Evolutionary conservation across 352 stramenopile species (phyloP), one percentile per base, ranked within the genome.

Genomic region (Phytopythium kandeliae): DNA sequence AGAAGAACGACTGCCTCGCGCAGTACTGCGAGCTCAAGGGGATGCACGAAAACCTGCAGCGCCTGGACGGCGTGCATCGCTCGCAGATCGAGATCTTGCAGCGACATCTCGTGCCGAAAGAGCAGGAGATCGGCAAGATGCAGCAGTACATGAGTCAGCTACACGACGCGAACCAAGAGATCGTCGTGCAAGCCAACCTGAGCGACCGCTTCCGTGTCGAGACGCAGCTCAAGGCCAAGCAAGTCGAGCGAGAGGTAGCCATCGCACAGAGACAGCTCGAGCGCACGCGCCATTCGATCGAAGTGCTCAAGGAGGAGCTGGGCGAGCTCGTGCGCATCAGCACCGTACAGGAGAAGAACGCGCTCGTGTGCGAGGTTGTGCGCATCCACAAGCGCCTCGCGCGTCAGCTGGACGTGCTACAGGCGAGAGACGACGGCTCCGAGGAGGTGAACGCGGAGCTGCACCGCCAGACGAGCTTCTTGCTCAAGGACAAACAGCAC

Each of bases 401-500:
- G 0, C 57, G 76, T 0, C 75, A 89, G 46, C 57, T 83, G 48
- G 70, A 81, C 10, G 60, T 65, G 9, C 55, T 89, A 4, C 64
- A 86, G 35, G 71, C 67, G 16, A 62, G 61, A 12, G 74, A 82
- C 33, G 74, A 85, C 16, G 65, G 69, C 0, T 53, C 61, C 0
- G 71, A 85, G 19, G 78, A 87, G 45, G 65, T 92, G 2, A 86
- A 74, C 24, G 63, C 71, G 0, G 81, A 92, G 54, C 38, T 92
- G 0, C 74, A 89, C 47, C 70, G 81, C 8, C 78, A 92, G 44
- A 92, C 89, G 41, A 67, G 52, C 10, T 92, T 87, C 43, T 55
- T 90, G 19, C 53, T 89, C 16, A 78, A 86, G 48, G 82, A 85
- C 46, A 86, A 87, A 44, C 73, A 87, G 30, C 74, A 88, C n/a